Evolutionary conservation across 1,284 basidiomycete species (phyloP), one percentile per base, ranked within the genome.

Genomic region (Baeospora myosura): DNA sequence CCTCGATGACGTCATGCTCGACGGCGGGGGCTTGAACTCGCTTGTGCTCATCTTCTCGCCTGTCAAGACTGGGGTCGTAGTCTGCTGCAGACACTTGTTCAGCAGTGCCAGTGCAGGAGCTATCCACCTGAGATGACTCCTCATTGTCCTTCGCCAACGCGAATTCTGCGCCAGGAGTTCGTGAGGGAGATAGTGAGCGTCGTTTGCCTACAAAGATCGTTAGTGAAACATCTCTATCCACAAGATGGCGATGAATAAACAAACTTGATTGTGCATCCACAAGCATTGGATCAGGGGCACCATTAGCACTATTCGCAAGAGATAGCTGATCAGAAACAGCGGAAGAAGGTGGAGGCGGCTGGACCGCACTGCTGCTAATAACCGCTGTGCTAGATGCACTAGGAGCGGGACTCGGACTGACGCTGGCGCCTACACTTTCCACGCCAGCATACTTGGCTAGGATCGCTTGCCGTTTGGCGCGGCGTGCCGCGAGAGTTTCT

Each of bases 1-100:
- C 75, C 41, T 79, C 80, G 38, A 78, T 62, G 41, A 78, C 72
- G 38, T 81, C 77, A 18, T 74, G 69, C 26, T 58, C 55, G 4
- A 50, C 44, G 6, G 47, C 49, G n/a, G 52, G 42, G 29, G 42
- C 43, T 1, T 53, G 49, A 11, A 81, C 69, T 6, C 83, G 76
- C 49, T 77, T 78, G 47, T 79, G 76, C 49, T 88, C 85, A 50
- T 93, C 89, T 57, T 88, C 85, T 23, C 81, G 72, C 29, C 84
- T 76, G 64, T 94, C 92, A 49, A 83, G 61, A 54, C 83, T 87
- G 12, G 91, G 89, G 61, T 95, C 88, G 63, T 96, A 97, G 63
- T 96, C 92, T 33, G 91, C 93, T 16, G 93, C 93, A 30, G 81
- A 88, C 25, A 94, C 71, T 56, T 87, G 84, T 50, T 83, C 78